Evolutionary conservation across 306 rosid species (phyloP).

Genomic region (Styphnolobium japonicum): DNA sequence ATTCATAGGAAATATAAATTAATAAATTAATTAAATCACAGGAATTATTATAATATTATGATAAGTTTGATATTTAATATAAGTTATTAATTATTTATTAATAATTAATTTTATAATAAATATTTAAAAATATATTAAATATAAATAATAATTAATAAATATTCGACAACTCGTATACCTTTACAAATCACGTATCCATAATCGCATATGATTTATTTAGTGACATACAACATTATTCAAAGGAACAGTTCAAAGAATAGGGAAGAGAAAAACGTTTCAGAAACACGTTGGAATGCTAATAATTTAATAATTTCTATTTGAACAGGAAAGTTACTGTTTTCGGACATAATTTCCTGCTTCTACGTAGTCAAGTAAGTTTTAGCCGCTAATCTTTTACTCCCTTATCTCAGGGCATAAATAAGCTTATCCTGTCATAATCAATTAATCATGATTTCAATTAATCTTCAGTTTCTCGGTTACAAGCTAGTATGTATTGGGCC

Average conservation of each 20-base stretch:
- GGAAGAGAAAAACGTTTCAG: neutral
- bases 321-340: neutral
- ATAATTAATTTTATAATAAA: too few species aligned
- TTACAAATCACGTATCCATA: constrained; percentile 21
- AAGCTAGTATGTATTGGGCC: neutral
- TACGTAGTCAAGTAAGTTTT: neutral
- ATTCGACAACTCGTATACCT: too few species aligned
- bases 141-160: too few species aligned
- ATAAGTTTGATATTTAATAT: too few species aligned
- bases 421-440: neutral
- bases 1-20: neutral
- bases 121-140: too few species aligned
- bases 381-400: neutral
- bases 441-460: neutral
- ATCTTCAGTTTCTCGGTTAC: neutral
- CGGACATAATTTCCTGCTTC: neutral
- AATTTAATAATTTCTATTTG: neutral
- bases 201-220: constrained; percentile 10
- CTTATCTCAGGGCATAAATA: neutral
- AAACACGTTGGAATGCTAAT: neutral
- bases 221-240: neutral
- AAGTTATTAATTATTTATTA: too few species aligned
- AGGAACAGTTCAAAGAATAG: neutral
- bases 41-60: too few species aligned
- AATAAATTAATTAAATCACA: too few species aligned